A percentile compares a stretch with the other conserved stretches of the same genome.
Conservation (phyloP, 2,329 filamentous ascomycete genomes). For the Fusarium liriodendri region DNA sequence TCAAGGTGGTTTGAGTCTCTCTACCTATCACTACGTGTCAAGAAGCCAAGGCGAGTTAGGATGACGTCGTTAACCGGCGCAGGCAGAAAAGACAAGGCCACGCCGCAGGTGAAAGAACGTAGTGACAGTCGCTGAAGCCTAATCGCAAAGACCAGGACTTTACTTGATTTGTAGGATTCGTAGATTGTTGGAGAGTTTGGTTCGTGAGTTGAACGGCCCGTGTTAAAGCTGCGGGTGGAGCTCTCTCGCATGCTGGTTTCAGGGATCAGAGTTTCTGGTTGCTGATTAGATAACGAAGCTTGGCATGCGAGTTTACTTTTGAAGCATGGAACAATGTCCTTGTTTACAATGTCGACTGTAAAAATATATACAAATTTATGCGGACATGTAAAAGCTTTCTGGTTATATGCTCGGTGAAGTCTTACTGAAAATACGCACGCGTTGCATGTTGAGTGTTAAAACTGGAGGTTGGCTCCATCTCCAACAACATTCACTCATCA, state of each 20-base stretch:
- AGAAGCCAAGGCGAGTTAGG: constrained; percentile 29
- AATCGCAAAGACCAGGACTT: not conserved
- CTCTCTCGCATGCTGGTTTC: constrained; percentile 20
- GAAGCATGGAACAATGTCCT: not conserved
- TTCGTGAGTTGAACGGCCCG: not conserved
- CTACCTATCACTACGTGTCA: constrained; percentile 41
- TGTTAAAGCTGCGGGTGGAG: constrained; percentile 17
- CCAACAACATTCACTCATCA: not conserved
- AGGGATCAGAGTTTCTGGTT: constrained; percentile 13
- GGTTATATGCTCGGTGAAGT: not conserved
- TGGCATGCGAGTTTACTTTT: constrained; percentile 2
- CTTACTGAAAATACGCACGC: not conserved
- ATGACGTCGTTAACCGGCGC: constrained; percentile 30
- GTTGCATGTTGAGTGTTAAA: not conserved
- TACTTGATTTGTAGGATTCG: not conserved
- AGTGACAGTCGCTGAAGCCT: not conserved
- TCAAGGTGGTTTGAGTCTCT: constrained; percentile 20
- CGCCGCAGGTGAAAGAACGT: not conserved
- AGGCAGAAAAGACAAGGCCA: constrained; percentile 6
- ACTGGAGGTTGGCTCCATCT: not conserved
- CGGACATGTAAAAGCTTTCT: not conserved
- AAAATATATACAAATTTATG: not conserved
- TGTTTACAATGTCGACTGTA: not conserved
- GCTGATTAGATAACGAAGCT: constrained; percentile 43
- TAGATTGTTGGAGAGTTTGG: not conserved